Conservation (phyloP, 768 basidiomycete species). For the Auriscalpium orientale region DNA sequence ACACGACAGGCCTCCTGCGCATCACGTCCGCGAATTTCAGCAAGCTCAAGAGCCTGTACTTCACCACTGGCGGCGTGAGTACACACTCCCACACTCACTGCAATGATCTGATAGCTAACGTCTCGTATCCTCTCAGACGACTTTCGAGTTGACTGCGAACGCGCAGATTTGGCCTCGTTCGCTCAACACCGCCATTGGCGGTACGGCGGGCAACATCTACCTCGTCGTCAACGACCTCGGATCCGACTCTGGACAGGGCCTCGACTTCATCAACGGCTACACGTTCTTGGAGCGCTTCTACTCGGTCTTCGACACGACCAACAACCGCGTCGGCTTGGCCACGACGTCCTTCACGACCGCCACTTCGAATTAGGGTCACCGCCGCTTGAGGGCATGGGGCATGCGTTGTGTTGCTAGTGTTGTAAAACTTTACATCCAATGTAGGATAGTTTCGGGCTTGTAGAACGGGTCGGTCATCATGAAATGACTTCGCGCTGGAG, state of each 20-base stretch:
- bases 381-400: too few relatives aligned
- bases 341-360: slow-evolving; percentile 42
- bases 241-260: slow-evolving; percentile 32
- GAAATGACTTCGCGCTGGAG: too few relatives aligned
- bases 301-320: slow-evolving; percentile 54
- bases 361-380: slow-evolving; percentile 28
- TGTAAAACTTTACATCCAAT: too few relatives aligned
- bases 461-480: too few relatives aligned
- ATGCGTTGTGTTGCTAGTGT: too few relatives aligned
- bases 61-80: slow-evolving; percentile 23
- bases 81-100: slow-evolving; percentile 1
- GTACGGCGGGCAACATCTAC: slow-evolving; percentile 29
- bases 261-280: slow-evolving; percentile 51
- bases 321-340: slow-evolving; percentile 49
- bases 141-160: slow-evolving; percentile 35
- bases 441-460: too few relatives aligned
- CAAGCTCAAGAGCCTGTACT: slow-evolving; percentile 26
- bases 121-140: slow-evolving; percentile 8
- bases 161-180: slow-evolving; percentile 34
- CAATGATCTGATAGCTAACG: background rate
- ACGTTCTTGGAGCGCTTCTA: slow-evolving; percentile 58
- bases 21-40: slow-evolving; percentile 20
- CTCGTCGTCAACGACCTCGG: slow-evolving; percentile 34
- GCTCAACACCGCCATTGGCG: slow-evolving; percentile 38
- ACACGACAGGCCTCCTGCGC: slow-evolving; percentile 24